Evolutionary conservation across 495 filamentous ascomycete genomes (phyloP).

Genomic region (Xylaria grammica): DNA sequence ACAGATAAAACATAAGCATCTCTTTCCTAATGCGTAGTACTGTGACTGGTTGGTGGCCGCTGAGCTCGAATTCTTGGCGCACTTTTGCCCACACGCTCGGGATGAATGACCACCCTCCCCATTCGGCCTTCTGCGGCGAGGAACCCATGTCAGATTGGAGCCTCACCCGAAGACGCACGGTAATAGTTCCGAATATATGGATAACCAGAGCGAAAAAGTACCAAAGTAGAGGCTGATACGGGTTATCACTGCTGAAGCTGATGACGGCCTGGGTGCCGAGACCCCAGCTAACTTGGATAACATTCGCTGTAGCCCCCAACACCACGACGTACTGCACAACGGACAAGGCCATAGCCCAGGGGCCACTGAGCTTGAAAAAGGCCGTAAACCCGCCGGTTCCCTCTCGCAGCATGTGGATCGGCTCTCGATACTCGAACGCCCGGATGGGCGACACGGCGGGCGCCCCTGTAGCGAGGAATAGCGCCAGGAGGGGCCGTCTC

Average conservation of each 20-base stretch:
- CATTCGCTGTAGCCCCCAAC: not conserved
- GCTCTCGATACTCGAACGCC: not conserved
- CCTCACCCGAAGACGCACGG: not conserved
- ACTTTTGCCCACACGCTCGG: not conserved
- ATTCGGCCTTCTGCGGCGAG: too few relatives aligned
- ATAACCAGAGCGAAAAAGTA: not conserved
- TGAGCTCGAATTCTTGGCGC: not conserved
- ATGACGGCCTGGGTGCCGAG: not conserved
- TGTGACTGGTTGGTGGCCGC: not conserved
- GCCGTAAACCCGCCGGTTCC: not conserved
- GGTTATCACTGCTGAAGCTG: not conserved
- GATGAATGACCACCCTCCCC: not conserved
- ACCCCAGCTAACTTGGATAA: not conserved
- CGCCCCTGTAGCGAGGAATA: not conserved
- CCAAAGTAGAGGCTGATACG: not conserved
- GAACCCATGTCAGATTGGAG: not conserved
- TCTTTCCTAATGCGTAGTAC: not conserved
- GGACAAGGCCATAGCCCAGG: not conserved
- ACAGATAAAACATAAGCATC: not conserved
- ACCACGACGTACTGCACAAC: not conserved
- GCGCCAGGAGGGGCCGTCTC: not conserved
- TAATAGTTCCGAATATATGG: not conserved
- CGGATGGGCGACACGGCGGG: not conserved
- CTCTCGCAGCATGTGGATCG: not conserved
- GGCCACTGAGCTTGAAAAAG: not conserved